These are phyloP conservation scores for Sarocladiaceae sp. DNA, from an alignment of 2,329 filamentous ascomycete genomes.

Conservation along the genomic window DNA sequence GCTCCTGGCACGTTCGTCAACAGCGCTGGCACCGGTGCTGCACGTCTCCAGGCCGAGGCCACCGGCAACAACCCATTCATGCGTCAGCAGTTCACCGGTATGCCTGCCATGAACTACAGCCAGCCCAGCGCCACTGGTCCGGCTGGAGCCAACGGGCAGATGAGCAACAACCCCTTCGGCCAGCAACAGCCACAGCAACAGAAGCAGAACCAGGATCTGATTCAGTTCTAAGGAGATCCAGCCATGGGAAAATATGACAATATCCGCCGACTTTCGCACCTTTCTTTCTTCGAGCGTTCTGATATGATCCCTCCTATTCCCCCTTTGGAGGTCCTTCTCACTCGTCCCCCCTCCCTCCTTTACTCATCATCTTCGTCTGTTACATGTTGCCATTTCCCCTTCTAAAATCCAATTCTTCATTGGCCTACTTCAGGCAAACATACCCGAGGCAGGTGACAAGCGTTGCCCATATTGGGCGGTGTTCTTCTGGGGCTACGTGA, in stretches of 20 bases:
- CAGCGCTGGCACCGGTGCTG: slow-evolving; percentile 78
- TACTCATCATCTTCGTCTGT: neutral
- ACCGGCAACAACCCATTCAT: slow-evolving; percentile 90
- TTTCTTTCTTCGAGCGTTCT: slow-evolving; percentile 2
- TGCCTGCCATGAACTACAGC: slow-evolving; percentile 55
- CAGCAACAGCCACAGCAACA: slow-evolving; percentile 45
- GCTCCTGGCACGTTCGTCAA: slow-evolving; percentile 96
- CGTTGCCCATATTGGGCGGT: neutral
- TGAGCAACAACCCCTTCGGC: slow-evolving; percentile 56
- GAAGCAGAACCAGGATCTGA: slow-evolving; percentile 53
- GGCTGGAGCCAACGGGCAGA: slow-evolving; percentile 49
- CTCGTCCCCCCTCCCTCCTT: neutral
- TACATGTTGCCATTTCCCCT: neutral
- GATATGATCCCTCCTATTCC: neutral
- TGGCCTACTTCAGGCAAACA: neutral
- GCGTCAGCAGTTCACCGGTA: slow-evolving; percentile 76
- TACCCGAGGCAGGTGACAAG: neutral
- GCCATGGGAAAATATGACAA: neutral
- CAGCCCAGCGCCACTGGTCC: slow-evolving; percentile 53
- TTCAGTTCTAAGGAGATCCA: slow-evolving; percentile 51
- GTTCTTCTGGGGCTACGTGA: neutral
- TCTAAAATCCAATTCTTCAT: neutral
- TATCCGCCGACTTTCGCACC: neutral
- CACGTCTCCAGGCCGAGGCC: slow-evolving; percentile 64
- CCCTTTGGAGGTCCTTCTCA: neutral